Evolutionary conservation across 2,329 filamentous ascomycete genomes (phyloP).

Genomic region (Lachnum nothofagi): DNA sequence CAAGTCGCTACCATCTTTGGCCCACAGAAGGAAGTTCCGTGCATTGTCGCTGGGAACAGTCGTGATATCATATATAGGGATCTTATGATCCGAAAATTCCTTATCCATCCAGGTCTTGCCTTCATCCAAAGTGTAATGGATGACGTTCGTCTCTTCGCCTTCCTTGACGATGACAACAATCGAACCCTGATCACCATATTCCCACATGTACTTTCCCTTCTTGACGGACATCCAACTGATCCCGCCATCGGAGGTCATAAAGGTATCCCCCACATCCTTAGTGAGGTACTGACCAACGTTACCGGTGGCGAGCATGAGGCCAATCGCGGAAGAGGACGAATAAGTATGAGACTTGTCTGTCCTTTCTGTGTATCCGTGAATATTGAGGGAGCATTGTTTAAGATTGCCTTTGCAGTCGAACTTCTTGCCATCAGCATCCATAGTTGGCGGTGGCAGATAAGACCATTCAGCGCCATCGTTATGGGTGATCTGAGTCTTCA

Average conservation of each 20-base stretch:
- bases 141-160: constrained; percentile 57
- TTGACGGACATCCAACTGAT: constrained; percentile 80
- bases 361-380: constrained; percentile 94
- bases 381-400: constrained; percentile 75
- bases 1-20: constrained; percentile 52
- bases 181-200: constrained; percentile 91
- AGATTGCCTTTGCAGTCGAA: constrained; percentile 63
- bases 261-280: constrained; percentile 67
- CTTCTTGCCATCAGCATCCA: constrained; percentile 64
- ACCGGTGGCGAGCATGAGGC: constrained; percentile 83
- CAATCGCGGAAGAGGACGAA: constrained; percentile 81
- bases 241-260: constrained; percentile 86
- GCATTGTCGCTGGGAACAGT: constrained; percentile 86
- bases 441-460: constrained; percentile 64
- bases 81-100: constrained; percentile 65
- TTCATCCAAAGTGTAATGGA: constrained; percentile 76
- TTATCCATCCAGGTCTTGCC: constrained; percentile 75
- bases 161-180: constrained; percentile 83
- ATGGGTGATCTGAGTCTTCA: constrained; percentile 90
- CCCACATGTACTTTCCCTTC: constrained; percentile 87
- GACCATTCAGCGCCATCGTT: constrained; percentile 91
- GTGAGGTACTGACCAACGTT: constrained; percentile 66
- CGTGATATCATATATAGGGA: constrained; percentile 73
- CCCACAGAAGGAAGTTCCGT: constrained; percentile 90
- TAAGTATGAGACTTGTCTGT: constrained; percentile 76